phyloP scores from a whole-genome alignment of 208 protist genomes.

The Leishmania tropica region DNA sequence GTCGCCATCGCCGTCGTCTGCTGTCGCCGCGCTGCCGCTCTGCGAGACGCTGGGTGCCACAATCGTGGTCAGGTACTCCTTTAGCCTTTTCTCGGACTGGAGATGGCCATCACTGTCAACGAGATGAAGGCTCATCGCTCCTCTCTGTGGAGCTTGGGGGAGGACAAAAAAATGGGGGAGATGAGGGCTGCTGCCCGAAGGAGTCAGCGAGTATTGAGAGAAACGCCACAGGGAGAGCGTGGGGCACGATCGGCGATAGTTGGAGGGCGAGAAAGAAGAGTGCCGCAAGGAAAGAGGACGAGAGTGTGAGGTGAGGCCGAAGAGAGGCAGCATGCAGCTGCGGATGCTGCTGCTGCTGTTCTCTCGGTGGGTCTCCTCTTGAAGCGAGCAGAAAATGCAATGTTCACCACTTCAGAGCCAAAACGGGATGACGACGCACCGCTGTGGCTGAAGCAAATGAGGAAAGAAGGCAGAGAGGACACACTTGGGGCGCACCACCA shows the following conservation, averaged over 20 bases:
- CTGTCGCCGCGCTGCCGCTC: neutral
- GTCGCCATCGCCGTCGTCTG: neutral
- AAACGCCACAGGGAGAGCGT: neutral
- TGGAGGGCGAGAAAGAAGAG: neutral
- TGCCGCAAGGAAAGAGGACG: constrained; percentile 11
- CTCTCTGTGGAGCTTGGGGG: neutral
- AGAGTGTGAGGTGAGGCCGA: neutral
- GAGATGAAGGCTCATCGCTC: constrained; percentile 57
- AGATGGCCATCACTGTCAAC: constrained; percentile 74
- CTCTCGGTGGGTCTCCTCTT: neutral
- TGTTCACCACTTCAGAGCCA: neutral
- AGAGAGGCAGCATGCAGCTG: neutral
- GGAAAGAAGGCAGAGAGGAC: neutral
- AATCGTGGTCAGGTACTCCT: constrained; percentile 43
- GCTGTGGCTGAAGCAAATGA: neutral
- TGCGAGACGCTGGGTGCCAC: constrained; percentile 3
- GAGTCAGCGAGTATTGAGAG: neutral
- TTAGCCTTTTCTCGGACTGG: constrained; percentile 48
- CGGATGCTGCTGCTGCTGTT: neutral
- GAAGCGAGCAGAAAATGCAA: neutral
- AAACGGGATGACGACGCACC: neutral
- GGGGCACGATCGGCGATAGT: neutral
- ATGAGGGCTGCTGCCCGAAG: neutral
- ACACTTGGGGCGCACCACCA: neutral
- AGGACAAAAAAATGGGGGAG: constrained; percentile 1